Evolutionary conservation across 495 filamentous ascomycete species (phyloP).

Genomic region (Lophiotrema nucula): DNA sequence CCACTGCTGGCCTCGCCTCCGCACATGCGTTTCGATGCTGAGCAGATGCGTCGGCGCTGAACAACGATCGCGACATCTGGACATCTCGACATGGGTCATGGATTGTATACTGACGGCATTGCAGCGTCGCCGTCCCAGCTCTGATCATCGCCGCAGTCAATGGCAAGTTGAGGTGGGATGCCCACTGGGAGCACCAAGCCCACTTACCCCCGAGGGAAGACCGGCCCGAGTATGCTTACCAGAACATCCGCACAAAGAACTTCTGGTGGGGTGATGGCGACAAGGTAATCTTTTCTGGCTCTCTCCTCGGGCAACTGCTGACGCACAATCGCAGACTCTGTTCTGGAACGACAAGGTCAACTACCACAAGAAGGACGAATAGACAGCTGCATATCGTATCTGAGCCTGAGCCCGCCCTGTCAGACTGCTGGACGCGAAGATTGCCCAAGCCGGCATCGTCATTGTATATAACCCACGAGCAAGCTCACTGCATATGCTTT

Average conservation of each 20-base stretch:
- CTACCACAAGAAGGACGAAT: conserved; percentile 91
- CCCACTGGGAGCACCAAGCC: conserved; percentile 88
- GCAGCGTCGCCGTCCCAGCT: conserved; percentile 64
- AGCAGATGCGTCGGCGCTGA: no score
- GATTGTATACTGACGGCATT: neutral
- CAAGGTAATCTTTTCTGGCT: conserved; percentile 56
- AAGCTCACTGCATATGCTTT: neutral
- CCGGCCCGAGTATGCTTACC: conserved; percentile 83
- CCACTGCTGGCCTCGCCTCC: no score
- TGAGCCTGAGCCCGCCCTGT: neutral
- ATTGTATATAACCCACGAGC: neutral
- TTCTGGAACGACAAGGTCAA: conserved; percentile 91
- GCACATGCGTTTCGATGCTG: no score
- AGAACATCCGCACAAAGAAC: conserved; percentile 89
- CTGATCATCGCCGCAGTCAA: conserved; percentile 69
- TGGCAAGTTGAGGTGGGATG: conserved; percentile 80
- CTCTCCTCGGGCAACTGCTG: neutral
- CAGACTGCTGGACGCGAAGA: neutral
- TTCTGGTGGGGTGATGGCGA: conserved; percentile 88
- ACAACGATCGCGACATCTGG: no score
- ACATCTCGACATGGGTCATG: no score
- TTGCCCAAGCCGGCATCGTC: neutral
- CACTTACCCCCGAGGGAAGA: conserved; percentile 85
- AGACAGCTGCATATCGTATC: no score
- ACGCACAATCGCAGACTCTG: conserved; percentile 31